Evolutionary conservation across 441 rosid genomes (phyloP), one percentile per base, ranked within the genome.

Genomic region (Eugenia klotzschiana): DNA sequence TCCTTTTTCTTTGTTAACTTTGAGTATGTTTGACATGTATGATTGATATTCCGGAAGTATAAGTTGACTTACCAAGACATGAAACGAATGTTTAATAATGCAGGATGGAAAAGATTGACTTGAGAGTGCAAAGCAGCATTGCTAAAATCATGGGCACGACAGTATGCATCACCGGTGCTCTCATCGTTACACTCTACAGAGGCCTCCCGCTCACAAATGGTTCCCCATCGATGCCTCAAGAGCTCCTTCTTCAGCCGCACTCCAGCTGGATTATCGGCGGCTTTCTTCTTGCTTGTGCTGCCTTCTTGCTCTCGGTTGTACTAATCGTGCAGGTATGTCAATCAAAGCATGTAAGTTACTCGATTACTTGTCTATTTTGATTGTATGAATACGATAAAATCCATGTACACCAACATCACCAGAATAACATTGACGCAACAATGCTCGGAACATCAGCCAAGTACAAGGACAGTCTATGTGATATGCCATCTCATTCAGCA

Each of bases 81-180:
- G 23, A 64, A 20, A 64, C 25, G 9, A 64, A 18, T 20, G 46
- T 4, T 64, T 18, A 64, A 64, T 64, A 11, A 33, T 64, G 25
- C 77, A 89, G 92, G 83, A 88, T 89, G 90, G 91, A 90, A 54
- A 87, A 41, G 81, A 84, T 90, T 25, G 87, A 87, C 83, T 81
- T 84, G 84, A 89, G 87, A 82, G 80, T 27, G 41, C 55, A 58
- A 83, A 90, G 89, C 85, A 82, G 87, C 84, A 82, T 64, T 73
- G 91, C 89, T 6, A 90, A 89, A 84, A 54, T 84, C 51, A 74
- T 88, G 12, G 92, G 92, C 55, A 89, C 91, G 22, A 16, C 87
- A 7, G 84, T 86, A 37, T 89, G 85, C n/a, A 88, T 89, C n/a
- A 53, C 80, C n/a, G 89, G 92, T 22, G 92, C 89, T 33, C 85